phyloP scores from a whole-genome alignment of 2,329 filamentous ascomycete genomes.

The Aureobasidium sp. region DNA sequence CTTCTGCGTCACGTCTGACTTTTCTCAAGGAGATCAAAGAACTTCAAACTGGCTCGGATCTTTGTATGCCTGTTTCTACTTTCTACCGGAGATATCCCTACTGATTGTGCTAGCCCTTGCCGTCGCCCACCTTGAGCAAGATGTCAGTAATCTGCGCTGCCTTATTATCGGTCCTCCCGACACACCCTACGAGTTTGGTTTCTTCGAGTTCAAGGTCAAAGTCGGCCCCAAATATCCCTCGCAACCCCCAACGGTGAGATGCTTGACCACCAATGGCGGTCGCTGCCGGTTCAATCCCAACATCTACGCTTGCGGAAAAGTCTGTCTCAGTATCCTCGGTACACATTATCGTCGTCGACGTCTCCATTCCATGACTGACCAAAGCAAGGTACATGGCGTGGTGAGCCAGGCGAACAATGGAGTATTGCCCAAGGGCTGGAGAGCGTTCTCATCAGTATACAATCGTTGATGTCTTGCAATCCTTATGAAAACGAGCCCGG shows the following conservation, averaged over 20 bases:
- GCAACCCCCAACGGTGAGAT: slow-evolving; percentile 53
- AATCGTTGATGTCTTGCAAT: slow-evolving; percentile 89
- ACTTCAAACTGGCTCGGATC: slow-evolving; percentile 73
- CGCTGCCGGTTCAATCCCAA: slow-evolving; percentile 92
- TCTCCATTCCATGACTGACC: background rate
- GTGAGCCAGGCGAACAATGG: slow-evolving; percentile 88
- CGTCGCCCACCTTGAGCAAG: slow-evolving; percentile 77
- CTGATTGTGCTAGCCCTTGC: slow-evolving; percentile 57
- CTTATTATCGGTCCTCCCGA: slow-evolving; percentile 89
- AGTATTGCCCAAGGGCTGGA: slow-evolving; percentile 92
- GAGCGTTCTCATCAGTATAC: slow-evolving; percentile 89
- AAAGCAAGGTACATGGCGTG: slow-evolving; percentile 64
- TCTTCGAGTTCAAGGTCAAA: slow-evolving; percentile 67
- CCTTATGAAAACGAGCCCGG: slow-evolving; percentile 96
- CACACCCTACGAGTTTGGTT: slow-evolving; percentile 94
- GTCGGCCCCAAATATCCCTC: slow-evolving; percentile 69
- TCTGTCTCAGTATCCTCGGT: slow-evolving; percentile 69
- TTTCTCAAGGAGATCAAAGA: slow-evolving; percentile 67
- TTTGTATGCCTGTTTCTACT: slow-evolving; percentile 55
- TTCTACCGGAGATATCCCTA: background rate
- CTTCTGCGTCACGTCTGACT: background rate
- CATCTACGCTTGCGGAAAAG: slow-evolving; percentile 84
- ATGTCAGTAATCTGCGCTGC: slow-evolving; percentile 81
- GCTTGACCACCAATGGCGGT: slow-evolving; percentile 81
- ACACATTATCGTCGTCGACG: background rate